Evolutionary conservation across 169 alveolate species (phyloP), one percentile per base, ranked within the genome.

Genomic region (Eimeria acervulina): DNA sequence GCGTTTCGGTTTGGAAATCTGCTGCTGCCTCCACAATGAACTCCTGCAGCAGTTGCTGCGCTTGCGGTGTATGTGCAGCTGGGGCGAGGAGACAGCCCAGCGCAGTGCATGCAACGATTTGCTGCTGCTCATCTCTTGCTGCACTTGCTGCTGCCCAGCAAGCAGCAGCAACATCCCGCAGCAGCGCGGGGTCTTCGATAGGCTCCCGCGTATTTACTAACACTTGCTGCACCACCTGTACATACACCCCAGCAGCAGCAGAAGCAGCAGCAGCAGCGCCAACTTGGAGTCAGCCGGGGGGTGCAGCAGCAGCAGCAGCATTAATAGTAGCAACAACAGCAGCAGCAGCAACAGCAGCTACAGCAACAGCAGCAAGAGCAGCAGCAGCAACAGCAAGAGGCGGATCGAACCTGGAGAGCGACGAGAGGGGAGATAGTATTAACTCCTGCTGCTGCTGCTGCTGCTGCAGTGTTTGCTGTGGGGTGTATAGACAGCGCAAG

Each of bases 401-500:
- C 15, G 47, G 44, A 70, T 5, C 44, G 26, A 4, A n/a, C 44
- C 83, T 70, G 83, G 42, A 28, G 47, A 70, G 83, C 40, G 8
- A 28, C 44, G 13, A 28, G 83, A 33, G 83, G 83, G 33, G 83
- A 70, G 6, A 28, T n/a, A n/a, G n/a, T n/a, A n/a, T n/a, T n/a
- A n/a, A n/a, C n/a, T n/a, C n/a, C n/a, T n/a, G n/a, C n/a, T n/a
- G n/a, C n/a, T n/a, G n/a, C n/a, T n/a, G n/a, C 94, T 3, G 59
- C 94, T 17, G 95, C 95, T 7, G 84, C 95, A 40, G 95, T 89
- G 63, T 55, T 36, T 26, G 87, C 87, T 8, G 85, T 76, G 55
- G 68, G 68, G 38, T 89, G 95, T 38, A 40, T 63, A 28, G 72
- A 52, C 89, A 21, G 47, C 74, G 95, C 95, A 47, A 96, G 93